phyloP scores from a whole-genome alignment of 208 protist genomes.

The Giardia duodenalis region DNA sequence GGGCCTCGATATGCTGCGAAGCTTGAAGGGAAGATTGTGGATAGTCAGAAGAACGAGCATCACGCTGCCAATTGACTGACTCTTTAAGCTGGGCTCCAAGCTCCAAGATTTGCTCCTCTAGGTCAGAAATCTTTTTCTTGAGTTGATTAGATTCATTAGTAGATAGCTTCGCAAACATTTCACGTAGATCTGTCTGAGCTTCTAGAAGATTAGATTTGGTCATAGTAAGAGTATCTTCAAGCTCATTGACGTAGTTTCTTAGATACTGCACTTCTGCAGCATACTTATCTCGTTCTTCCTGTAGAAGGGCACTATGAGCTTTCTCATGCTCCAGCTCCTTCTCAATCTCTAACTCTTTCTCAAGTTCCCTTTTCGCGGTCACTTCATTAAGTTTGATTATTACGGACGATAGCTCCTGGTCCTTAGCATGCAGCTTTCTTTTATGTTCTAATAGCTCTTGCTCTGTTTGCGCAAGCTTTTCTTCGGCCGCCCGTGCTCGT shows the following conservation, averaged over 20 bases:
- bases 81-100: neutral
- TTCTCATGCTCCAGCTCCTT: neutral
- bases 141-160: neutral
- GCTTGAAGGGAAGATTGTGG: too few species aligned
- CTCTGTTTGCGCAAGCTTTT: neutral
- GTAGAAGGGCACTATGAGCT: neutral
- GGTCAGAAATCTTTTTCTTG: neutral
- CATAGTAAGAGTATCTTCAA: neutral
- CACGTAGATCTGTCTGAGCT: neutral
- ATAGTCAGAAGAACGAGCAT: too few species aligned
- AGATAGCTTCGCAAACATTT: neutral
- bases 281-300: neutral
- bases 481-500: neutral
- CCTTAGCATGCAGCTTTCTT: neutral
- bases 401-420: too few species aligned
- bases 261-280: neutral
- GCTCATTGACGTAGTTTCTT: neutral
- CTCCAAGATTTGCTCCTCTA: neutral
- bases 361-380: too few species aligned
- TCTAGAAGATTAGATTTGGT: neutral
- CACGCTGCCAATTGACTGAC: too few species aligned
- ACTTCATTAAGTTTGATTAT: too few species aligned
- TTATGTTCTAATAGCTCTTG: neutral
- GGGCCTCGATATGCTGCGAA: too few species aligned
- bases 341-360: too few species aligned